Percentiles rank a stretch among this genome's conserved stretches.
Conservation (phyloP, 441 rosid genomes). For the Populus hybrid region DNA sequence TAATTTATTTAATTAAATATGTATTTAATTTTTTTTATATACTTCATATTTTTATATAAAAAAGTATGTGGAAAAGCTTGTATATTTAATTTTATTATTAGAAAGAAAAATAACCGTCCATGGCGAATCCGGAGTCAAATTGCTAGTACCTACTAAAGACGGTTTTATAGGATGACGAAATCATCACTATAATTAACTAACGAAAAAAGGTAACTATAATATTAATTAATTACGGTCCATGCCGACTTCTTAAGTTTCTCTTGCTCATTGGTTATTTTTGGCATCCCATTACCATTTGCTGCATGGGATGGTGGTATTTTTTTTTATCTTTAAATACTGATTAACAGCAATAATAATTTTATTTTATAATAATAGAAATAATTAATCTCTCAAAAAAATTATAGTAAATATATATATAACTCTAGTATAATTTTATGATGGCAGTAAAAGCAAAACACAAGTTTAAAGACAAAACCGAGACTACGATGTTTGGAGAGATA, state of each 20-base stretch:
- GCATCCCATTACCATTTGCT: background rate
- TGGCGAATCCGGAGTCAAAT: no score
- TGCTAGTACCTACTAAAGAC: background rate
- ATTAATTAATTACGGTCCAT: no score
- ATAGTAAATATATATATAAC: no score
- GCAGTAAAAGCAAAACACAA: background rate
- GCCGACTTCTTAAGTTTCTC: background rate
- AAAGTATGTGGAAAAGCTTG: no score
- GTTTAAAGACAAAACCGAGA: background rate
- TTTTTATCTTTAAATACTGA: background rate
- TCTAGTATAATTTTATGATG: no score
- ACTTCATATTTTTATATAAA: no score
- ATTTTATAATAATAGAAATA: background rate
- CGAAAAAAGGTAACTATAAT: background rate
- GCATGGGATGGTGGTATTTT: background rate
- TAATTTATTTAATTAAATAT: no score
- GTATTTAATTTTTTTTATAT: no score
- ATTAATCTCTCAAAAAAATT: no score
- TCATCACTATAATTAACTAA: background rate
- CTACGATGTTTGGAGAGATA: conserved; percentile 6
- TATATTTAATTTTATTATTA: no score
- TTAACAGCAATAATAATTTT: background rate
- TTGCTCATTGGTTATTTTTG: background rate
- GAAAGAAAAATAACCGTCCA: no score
- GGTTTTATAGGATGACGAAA: conserved; percentile 1